A percentile compares a stretch with the other conserved stretches of the same genome.
phyloP scores from a whole-genome alignment of 257 asterid genomes.

The Primulina tabacum region DNA sequence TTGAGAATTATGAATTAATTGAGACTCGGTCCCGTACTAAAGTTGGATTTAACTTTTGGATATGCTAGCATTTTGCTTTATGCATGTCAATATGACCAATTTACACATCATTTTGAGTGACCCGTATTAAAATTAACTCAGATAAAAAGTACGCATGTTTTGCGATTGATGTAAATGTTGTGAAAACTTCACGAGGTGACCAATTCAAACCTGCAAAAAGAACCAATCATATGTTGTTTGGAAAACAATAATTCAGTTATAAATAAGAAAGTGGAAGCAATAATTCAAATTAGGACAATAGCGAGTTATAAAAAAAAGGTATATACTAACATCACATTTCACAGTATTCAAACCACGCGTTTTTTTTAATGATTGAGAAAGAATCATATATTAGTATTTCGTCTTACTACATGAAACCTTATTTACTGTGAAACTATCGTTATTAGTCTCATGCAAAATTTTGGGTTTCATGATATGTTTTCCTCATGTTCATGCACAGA shows the following conservation, averaged over 20 bases:
- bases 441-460: background rate
- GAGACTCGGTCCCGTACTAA: background rate
- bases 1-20: background rate
- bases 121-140: no score
- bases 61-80: background rate
- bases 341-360: background rate
- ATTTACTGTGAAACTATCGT: no score
- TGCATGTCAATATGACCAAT: background rate
- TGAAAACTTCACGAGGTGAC: background rate
- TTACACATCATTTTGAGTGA: background rate
- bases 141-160: background rate
- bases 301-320: background rate
- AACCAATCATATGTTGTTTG: background rate
- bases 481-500: background rate
- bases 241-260: background rate
- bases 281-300: background rate
- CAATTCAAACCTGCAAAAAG: background rate
- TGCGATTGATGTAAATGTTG: background rate
- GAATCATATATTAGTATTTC: no score
- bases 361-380: background rate
- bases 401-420: no score
- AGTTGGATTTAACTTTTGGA: no score
- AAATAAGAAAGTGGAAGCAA: background rate
- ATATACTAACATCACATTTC: background rate
- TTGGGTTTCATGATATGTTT: background rate